Evolutionary conservation across 805 yeast species (phyloP).

Genomic region (Starmera amethionina): DNA sequence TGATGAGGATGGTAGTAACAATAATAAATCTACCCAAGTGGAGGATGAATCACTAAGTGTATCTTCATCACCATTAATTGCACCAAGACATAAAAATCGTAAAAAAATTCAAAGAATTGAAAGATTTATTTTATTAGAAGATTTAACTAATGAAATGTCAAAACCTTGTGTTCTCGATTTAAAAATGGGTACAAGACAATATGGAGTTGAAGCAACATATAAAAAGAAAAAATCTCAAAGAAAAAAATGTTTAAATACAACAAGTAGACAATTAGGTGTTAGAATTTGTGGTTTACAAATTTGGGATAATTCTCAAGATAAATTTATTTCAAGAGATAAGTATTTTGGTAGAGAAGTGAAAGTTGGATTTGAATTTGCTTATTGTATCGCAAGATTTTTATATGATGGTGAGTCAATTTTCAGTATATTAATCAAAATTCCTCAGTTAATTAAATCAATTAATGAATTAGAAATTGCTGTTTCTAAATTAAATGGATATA

Average conservation of each 20-base stretch:
- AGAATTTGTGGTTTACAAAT: constrained; percentile 93
- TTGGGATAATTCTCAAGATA: constrained; percentile 39
- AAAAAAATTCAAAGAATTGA: constrained; percentile 51
- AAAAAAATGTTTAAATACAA: constrained; percentile 70
- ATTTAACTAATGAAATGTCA: constrained; percentile 71
- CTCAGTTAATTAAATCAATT: constrained; percentile 50
- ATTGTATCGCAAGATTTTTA: constrained; percentile 63
- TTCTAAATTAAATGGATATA: constrained; percentile 52
- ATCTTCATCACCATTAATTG: constrained; percentile 12
- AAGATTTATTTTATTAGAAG: constrained; percentile 81
- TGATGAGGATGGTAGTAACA: constrained; percentile 24
- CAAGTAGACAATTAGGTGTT: constrained; percentile 76
- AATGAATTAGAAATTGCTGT: constrained; percentile 50
- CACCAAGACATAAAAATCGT: constrained; percentile 13
- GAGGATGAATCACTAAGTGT: constrained; percentile 6
- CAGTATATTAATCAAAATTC: constrained; percentile 59
- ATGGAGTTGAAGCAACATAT: constrained; percentile 82
- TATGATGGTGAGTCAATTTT: constrained; percentile 58
- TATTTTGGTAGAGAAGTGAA: constrained; percentile 79
- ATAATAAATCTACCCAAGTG: constrained; percentile 4
- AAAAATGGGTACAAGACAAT: constrained; percentile 98
- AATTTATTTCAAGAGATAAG: constrained; percentile 70
- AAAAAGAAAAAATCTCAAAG: constrained; percentile 73
- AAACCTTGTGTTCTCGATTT: constrained; percentile 89
- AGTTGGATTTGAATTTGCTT: constrained; percentile 69